Percentiles rank a stretch among this genome's conserved stretches.
Conservation (phyloP, 2,329 filamentous ascomycete species). For the Triangularia setosa region DNA sequence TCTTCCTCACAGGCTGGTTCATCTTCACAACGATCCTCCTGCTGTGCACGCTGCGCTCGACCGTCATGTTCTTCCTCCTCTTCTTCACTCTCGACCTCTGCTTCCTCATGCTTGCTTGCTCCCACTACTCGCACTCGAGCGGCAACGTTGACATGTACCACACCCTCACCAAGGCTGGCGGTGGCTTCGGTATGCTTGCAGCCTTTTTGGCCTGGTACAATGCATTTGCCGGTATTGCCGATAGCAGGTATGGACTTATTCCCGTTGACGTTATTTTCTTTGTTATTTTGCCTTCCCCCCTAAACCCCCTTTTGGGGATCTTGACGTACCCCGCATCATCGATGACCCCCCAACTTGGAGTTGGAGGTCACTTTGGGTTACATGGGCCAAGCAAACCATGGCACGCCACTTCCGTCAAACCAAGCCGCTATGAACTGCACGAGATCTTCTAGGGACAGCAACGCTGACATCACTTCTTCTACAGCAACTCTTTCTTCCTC, state of each 20-base stretch:
- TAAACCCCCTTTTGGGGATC: neutral
- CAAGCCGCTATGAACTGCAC: constrained; percentile 9
- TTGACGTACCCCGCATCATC: neutral
- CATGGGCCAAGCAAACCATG: constrained; percentile 22
- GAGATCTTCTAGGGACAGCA: neutral
- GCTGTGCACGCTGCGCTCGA: constrained; percentile 71
- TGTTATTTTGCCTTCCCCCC: neutral
- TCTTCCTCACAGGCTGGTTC: constrained; percentile 78
- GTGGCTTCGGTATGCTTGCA: constrained; percentile 74
- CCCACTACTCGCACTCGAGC: constrained; percentile 55
- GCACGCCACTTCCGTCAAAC: constrained; percentile 22
- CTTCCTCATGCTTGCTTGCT: constrained; percentile 68
- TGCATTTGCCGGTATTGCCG: constrained; percentile 75
- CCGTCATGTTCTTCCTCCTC: constrained; percentile 71
- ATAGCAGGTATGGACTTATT: constrained; percentile 53
- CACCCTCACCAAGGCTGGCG: constrained; percentile 64
- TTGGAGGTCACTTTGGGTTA: constrained; percentile 2
- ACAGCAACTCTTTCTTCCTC: constrained; percentile 82
- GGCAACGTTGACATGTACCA: constrained; percentile 43
- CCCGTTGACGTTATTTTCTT: constrained; percentile 7
- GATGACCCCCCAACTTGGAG: neutral
- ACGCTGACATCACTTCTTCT: constrained; percentile 31
- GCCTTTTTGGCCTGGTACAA: constrained; percentile 87
- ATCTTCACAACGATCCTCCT: constrained; percentile 77
- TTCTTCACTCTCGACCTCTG: constrained; percentile 74